Percentiles rank a stretch among this genome's conserved stretches.
Evolutionary conservation across 2,329 filamentous ascomycete genomes (phyloP).

Genomic region (Xylariaceae sp.): DNA sequence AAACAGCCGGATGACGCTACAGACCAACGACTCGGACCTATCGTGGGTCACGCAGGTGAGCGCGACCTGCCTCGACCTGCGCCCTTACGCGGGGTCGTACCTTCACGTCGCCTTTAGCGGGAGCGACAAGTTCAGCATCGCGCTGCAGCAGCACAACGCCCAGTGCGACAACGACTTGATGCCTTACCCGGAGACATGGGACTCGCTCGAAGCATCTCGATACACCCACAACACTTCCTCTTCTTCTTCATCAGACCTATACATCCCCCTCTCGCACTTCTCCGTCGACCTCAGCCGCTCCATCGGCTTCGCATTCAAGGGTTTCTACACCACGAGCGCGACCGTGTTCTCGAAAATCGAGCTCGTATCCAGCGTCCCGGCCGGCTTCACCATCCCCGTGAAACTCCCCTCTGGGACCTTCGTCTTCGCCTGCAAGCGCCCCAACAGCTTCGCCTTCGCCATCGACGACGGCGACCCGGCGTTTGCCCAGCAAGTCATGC

Average conservation of each 20-base stretch:
- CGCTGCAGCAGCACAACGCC: slow-evolving; percentile 61
- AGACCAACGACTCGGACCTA: slow-evolving; percentile 55
- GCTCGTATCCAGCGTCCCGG: slow-evolving; percentile 51
- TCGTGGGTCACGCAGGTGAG: slow-evolving; percentile 56
- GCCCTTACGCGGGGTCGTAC: slow-evolving; percentile 50
- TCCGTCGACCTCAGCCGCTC: slow-evolving; percentile 51
- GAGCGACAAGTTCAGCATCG: slow-evolving; percentile 56
- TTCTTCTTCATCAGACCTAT: slow-evolving; percentile 53
- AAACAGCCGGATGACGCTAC: slow-evolving; percentile 48
- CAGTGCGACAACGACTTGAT: slow-evolving; percentile 49
- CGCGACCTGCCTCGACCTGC: slow-evolving; percentile 50
- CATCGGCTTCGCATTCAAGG: slow-evolving; percentile 57
- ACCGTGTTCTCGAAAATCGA: slow-evolving; percentile 53
- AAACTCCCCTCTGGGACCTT: slow-evolving; percentile 58
- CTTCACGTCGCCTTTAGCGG: slow-evolving; percentile 61
- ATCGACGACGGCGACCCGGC: slow-evolving; percentile 63
- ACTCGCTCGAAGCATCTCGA: slow-evolving; percentile 58
- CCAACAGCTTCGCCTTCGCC: slow-evolving; percentile 66
- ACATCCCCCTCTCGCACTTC: slow-evolving; percentile 63
- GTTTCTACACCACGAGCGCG: slow-evolving; percentile 52
- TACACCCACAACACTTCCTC: too few relatives aligned
- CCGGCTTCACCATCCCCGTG: slow-evolving; percentile 45
- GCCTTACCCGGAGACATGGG: slow-evolving; percentile 63
- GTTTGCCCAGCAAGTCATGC: slow-evolving; percentile 55
- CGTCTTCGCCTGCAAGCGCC: slow-evolving; percentile 58